Conservation (phyloP, 31 red algal genomes). For the Odonthalia washingtoniensis region DNA sequence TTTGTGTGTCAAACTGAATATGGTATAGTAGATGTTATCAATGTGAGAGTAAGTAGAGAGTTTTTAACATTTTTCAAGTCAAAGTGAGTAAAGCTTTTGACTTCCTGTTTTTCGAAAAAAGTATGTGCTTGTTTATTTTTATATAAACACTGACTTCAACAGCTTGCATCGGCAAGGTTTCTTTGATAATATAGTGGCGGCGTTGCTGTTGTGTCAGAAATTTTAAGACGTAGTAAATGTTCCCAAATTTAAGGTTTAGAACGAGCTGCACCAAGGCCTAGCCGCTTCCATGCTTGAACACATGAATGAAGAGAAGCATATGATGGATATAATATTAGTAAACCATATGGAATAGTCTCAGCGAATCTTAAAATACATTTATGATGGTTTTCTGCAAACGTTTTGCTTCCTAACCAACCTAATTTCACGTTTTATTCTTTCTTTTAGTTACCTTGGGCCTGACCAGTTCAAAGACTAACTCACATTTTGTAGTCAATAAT, state of each 20-base stretch:
- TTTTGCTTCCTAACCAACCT: no score
- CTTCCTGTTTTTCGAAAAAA: constrained; percentile 91
- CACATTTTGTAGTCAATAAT: no score
- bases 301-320: constrained; percentile 79
- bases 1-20: neutral
- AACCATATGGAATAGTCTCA: constrained; percentile 78
- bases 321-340: constrained; percentile 94
- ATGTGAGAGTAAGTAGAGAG: constrained; percentile 88
- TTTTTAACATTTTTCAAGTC: constrained; percentile 85
- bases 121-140: constrained; percentile 74
- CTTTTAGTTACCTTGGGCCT: no score
- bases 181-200: constrained; percentile 53
- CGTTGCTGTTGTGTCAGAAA: constrained; percentile 73
- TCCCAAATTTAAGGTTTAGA: constrained; percentile 82
- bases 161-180: constrained; percentile 67
- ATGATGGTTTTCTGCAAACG: no score
- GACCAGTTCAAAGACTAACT: no score
- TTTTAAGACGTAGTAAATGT: constrained; percentile 70
- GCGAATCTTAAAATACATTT: constrained; percentile 78
- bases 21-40: constrained; percentile 78
- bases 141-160: constrained; percentile 49
- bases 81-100: constrained; percentile 90
- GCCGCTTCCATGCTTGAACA: constrained; percentile 71
- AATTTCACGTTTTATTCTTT: no score
- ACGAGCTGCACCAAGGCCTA: constrained; percentile 37